Evolutionary conservation across 2,329 filamentous ascomycete genomes (phyloP).

Genomic region (Aspergillus caelatus): DNA sequence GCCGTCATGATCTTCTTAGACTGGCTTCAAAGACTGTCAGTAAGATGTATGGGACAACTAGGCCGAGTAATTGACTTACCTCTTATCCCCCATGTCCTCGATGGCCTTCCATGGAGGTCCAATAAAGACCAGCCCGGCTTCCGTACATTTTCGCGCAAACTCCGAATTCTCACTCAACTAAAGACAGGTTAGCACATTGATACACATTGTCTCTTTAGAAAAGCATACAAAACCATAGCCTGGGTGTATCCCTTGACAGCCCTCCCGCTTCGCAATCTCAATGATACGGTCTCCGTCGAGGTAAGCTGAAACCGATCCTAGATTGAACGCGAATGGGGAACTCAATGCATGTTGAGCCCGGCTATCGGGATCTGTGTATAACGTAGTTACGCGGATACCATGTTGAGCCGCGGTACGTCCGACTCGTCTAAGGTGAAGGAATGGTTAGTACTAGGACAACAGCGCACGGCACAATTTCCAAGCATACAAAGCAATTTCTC

Average conservation of each 20-base stretch:
- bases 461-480: background rate
- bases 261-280: constrained; percentile 78
- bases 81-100: constrained; percentile 88
- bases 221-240: constrained; percentile 79
- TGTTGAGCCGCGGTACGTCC: constrained; percentile 83
- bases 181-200: constrained; percentile 5
- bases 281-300: constrained; percentile 94
- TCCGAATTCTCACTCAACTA: constrained; percentile 84
- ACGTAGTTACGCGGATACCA: constrained; percentile 88
- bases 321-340: constrained; percentile 79
- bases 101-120: constrained; percentile 80
- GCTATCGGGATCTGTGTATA: constrained; percentile 92
- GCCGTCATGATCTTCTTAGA: constrained; percentile 96
- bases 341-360: constrained; percentile 84
- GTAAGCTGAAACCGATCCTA: constrained; percentile 83
- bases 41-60: background rate
- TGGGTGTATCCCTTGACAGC: constrained; percentile 89
- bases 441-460: constrained; percentile 13
- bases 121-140: constrained; percentile 91
- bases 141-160: constrained; percentile 85
- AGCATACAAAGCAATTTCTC: constrained; percentile 81
- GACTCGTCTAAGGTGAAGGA: constrained; percentile 62
- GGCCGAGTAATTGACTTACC: constrained; percentile 42
- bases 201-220: background rate
- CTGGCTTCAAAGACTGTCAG: constrained; percentile 47